Conservation (phyloP, 2,329 filamentous ascomycete genomes). For the Aspergillus thermomutatus region DNA sequence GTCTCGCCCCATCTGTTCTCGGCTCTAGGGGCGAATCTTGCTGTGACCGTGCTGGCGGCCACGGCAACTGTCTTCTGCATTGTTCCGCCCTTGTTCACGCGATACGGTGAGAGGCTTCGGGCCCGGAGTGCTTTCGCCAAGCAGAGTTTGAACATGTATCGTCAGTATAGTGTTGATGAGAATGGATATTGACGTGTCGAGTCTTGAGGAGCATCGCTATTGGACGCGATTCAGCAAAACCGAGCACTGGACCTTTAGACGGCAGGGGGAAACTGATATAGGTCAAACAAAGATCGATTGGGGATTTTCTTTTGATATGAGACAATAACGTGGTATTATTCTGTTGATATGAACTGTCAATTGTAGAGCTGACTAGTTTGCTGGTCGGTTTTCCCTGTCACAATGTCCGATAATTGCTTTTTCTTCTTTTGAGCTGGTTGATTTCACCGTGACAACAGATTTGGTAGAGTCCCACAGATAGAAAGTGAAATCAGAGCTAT, state of each 20-base stretch:
- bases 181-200: slow-evolving; percentile 15
- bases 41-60: slow-evolving; percentile 36
- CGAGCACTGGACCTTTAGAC: not conserved
- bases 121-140: slow-evolving; percentile 33
- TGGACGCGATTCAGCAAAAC: not conserved
- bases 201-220: not conserved
- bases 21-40: slow-evolving; percentile 34
- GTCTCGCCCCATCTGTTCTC: slow-evolving; percentile 40
- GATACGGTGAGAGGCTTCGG: slow-evolving; percentile 32
- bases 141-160: slow-evolving; percentile 27
- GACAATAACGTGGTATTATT: not conserved
- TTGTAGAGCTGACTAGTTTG: not conserved
- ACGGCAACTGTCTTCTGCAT: slow-evolving; percentile 40
- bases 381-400: not conserved
- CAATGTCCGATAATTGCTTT: not conserved
- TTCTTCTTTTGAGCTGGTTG: not conserved
- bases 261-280: not conserved
- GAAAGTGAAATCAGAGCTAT: not conserved
- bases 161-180: slow-evolving; percentile 24
- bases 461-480: not conserved
- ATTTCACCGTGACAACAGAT: not conserved
- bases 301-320: not conserved
- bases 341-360: not conserved
- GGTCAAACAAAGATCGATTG: not conserved
- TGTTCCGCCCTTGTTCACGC: slow-evolving; percentile 30